phyloP scores from a whole-genome alignment of 768 basidiomycete species.

The Termitomyces sp. region DNA sequence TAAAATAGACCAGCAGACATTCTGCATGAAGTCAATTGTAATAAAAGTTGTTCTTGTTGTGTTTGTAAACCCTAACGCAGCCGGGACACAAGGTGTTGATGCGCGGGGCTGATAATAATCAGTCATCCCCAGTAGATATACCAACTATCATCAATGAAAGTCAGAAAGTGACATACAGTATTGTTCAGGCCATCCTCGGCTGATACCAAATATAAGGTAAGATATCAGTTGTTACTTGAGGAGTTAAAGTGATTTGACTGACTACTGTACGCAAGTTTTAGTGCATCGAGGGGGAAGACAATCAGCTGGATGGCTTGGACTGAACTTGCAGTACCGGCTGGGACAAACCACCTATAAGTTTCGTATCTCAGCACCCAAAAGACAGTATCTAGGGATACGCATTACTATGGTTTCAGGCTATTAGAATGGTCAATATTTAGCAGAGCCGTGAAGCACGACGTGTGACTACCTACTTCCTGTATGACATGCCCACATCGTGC shows the following conservation, averaged over 20 bases:
- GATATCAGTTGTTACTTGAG: no score
- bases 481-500: background rate
- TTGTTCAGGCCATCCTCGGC: conserved; percentile 43
- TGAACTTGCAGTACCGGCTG: conserved; percentile 41
- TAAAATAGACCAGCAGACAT: no score
- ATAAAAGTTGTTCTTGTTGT: background rate
- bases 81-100: conserved; percentile 34
- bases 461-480: background rate
- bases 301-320: conserved; percentile 39
- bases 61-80: conserved; percentile 14
- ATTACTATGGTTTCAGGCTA: background rate
- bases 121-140: background rate
- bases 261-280: conserved; percentile 39
- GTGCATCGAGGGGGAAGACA: conserved; percentile 39
- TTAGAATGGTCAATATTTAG: background rate
- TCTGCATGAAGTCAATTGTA: no score
- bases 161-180: conserved; percentile 27
- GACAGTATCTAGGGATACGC: no score
- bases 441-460: no score
- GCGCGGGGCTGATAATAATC: conserved; percentile 27
- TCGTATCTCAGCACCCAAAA: background rate
- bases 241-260: conserved; percentile 8
- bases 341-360: background rate
- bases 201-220: conserved; percentile 6
- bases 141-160: background rate